Evolutionary conservation across 495 filamentous ascomycete species (phyloP).

Genomic region (Xylaria palmicola): DNA sequence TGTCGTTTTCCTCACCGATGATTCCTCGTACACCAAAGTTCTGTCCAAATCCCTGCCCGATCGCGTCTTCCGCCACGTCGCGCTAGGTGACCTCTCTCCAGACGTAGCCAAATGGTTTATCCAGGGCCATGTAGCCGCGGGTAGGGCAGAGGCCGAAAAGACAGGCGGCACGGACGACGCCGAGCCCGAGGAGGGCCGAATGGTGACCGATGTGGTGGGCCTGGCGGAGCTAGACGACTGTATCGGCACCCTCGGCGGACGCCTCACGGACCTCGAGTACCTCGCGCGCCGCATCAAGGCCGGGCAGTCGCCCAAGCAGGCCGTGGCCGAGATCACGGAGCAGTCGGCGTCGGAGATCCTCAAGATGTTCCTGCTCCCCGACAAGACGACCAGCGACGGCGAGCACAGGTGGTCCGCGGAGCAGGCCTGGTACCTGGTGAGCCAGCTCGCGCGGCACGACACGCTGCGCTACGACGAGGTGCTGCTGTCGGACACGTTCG

Average conservation of each 20-base stretch:
- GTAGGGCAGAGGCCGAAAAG: constrained; percentile 18
- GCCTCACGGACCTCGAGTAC: constrained; percentile 90
- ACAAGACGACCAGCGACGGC: constrained; percentile 37
- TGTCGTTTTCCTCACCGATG: constrained; percentile 94
- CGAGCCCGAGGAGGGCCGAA: constrained; percentile 24
- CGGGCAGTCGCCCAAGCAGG: constrained; percentile 79
- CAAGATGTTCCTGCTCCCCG: constrained; percentile 80
- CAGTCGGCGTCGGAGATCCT: constrained; percentile 86
- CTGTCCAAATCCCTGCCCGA: constrained; percentile 86
- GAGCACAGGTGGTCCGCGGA: constrained; percentile 69
- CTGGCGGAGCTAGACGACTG: constrained; percentile 71
- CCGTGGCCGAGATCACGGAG: constrained; percentile 85
- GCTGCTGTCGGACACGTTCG: constrained; percentile 71
- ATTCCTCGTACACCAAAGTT: constrained; percentile 84
- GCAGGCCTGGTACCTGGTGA: constrained; percentile 90
- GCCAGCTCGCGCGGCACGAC: constrained; percentile 61
- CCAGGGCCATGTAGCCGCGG: constrained; percentile 65
- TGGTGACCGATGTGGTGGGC: constrained; percentile 43
- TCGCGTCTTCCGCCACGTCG: constrained; percentile 82
- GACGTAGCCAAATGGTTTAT: constrained; percentile 88
- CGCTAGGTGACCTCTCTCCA: constrained; percentile 79
- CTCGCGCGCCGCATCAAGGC: constrained; percentile 86
- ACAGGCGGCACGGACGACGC: constrained; percentile 14
- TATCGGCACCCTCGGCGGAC: constrained; percentile 80
- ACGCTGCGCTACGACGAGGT: constrained; percentile 78